phyloP scores from a whole-genome alignment of 495 filamentous ascomycete species.

The Aspergillus baeticus region DNA sequence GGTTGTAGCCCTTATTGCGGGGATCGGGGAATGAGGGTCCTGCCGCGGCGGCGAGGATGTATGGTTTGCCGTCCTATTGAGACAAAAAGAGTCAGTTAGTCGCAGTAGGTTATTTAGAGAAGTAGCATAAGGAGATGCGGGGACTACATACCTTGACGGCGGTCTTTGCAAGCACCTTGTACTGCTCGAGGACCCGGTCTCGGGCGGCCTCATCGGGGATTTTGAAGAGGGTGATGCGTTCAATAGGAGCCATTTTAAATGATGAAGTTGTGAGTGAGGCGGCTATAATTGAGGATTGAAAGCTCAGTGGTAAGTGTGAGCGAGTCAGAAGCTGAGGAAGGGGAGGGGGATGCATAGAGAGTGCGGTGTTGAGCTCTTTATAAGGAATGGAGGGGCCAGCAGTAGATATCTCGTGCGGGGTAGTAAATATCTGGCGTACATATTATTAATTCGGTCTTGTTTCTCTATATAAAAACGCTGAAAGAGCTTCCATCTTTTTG shows the following conservation, averaged over 20 bases:
- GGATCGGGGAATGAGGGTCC: slow-evolving; percentile 48
- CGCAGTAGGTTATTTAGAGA: no score
- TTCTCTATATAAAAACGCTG: background rate
- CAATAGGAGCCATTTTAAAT: slow-evolving; percentile 44
- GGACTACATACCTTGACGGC: slow-evolving; percentile 45
- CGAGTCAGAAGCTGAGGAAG: background rate
- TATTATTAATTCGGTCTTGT: background rate
- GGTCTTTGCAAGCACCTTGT: slow-evolving; percentile 49
- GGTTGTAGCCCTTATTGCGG: slow-evolving; percentile 61
- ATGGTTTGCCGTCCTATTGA: slow-evolving; percentile 63
- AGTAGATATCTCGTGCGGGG: slow-evolving; percentile 10
- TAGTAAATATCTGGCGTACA: slow-evolving; percentile 4
- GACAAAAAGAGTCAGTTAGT: background rate
- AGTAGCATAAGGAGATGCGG: background rate
- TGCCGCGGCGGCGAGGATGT: slow-evolving; percentile 53
- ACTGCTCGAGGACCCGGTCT: slow-evolving; percentile 44
- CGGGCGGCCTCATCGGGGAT: slow-evolving; percentile 49
- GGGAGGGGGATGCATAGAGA: background rate
- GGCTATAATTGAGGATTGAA: background rate
- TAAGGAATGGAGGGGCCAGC: background rate
- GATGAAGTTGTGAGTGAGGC: background rate
- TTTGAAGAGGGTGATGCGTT: slow-evolving; percentile 61
- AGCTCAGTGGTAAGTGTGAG: background rate
- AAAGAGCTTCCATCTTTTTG: background rate
- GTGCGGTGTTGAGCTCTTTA: slow-evolving; percentile 11